Evolutionary conservation across 2,329 filamentous ascomycete genomes (phyloP).

Genomic region (Ascochyta rabiei): DNA sequence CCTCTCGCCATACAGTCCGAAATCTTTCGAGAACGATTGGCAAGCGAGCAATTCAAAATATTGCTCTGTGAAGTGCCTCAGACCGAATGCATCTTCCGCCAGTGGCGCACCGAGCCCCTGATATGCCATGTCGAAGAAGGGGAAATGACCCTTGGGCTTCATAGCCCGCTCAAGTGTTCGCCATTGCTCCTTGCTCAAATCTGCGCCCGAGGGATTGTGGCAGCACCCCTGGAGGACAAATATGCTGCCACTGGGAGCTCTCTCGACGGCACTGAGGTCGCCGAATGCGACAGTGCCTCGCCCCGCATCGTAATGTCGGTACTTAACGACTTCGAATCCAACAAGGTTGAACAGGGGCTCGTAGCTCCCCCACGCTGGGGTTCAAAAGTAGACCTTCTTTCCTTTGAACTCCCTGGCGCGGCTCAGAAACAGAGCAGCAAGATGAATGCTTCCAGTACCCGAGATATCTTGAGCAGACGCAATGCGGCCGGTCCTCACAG

Average conservation of each 20-base stretch:
- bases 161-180: conserved; percentile 29
- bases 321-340: conserved; percentile 37
- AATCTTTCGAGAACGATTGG: conserved; percentile 52
- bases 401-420: conserved; percentile 24
- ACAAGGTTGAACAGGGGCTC: conserved; percentile 40
- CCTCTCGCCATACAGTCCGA: conserved; percentile 48
- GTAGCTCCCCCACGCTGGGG: conserved; percentile 47
- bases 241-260: conserved; percentile 39
- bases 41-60: conserved; percentile 43
- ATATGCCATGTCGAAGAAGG: conserved; percentile 44
- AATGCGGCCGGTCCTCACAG: conserved; percentile 22
- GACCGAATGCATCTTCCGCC: conserved; percentile 42
- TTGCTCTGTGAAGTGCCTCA: conserved; percentile 31
- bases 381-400: conserved; percentile 39
- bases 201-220: conserved; percentile 48
- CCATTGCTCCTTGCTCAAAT: conserved; percentile 44
- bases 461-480: conserved; percentile 50
- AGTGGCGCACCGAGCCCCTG: conserved; percentile 46
- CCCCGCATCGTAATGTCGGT: conserved; percentile 39
- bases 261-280: conserved; percentile 22
- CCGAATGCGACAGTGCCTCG: conserved; percentile 35
- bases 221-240: conserved; percentile 49
- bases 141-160: conserved; percentile 32
- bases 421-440: conserved; percentile 43
- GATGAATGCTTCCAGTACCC: conserved; percentile 48